A percentile compares a stretch with the other conserved stretches of the same genome.
These are phyloP conservation scores for Leccinum broughii DNA, from an alignment of 768 basidiomycete genomes.

Conservation along the genomic window DNA sequence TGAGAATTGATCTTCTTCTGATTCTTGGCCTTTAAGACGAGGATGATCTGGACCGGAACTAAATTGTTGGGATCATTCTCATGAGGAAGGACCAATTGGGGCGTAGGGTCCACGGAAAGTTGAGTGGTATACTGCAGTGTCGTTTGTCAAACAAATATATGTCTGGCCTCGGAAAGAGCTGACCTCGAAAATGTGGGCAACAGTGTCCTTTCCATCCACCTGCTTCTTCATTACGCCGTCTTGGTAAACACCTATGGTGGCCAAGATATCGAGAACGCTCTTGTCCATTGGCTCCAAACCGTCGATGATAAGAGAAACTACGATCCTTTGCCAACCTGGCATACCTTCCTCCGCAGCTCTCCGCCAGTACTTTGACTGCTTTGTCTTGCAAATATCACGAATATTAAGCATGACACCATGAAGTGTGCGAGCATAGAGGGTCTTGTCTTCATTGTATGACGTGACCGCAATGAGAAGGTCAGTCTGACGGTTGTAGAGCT, in stretches of 20 bases:
- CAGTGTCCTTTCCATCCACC: conserved; percentile 83
- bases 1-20: conserved; percentile 96
- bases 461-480: conserved; percentile 95
- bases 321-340: conserved; percentile 90
- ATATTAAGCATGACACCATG: conserved; percentile 98
- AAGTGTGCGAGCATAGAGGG: conserved; percentile 85
- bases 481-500: conserved; percentile 85
- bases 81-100: conserved; percentile 88
- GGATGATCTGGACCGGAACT: conserved; percentile 89
- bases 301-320: conserved; percentile 87
- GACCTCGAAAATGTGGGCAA: conserved; percentile 96
- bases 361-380: conserved; percentile 91
- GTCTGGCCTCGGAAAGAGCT: conserved; percentile 11
- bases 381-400: conserved; percentile 95
- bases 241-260: conserved; percentile 91
- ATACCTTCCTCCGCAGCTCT: conserved; percentile 78
- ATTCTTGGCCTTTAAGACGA: conserved; percentile 91
- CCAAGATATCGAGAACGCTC: conserved; percentile 83
- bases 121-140: conserved; percentile 86
- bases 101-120: conserved; percentile 87
- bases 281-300: conserved; percentile 97
- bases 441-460: conserved; percentile 92
- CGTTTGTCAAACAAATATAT: conserved; percentile 6
- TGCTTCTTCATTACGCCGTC: conserved; percentile 96
- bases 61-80: conserved; percentile 89